Percentiles rank a stretch among this genome's conserved stretches.
phyloP scores from a whole-genome alignment of 768 basidiomycete species.

The Nevesoporus exiguus region DNA sequence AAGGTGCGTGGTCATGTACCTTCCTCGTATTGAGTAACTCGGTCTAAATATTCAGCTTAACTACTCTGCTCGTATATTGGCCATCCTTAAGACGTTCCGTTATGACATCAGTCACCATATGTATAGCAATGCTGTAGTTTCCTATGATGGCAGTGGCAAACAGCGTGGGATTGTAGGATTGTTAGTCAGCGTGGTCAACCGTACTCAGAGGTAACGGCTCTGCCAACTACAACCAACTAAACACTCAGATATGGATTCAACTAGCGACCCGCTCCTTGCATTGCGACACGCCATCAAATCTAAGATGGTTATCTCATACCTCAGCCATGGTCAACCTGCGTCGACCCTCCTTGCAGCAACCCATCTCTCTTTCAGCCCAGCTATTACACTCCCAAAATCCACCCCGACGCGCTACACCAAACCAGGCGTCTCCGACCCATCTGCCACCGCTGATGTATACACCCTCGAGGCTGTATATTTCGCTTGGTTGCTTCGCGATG shows the following conservation, averaged over 20 bases:
- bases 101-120: no score
- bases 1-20: no score
- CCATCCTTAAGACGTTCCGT: no score
- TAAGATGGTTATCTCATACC: constrained; percentile 48
- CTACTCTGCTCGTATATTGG: no score
- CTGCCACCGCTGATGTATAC: constrained; percentile 52
- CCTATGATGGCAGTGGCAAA: no score
- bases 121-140: no score
- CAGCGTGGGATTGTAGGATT: no score
- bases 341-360: constrained; percentile 55
- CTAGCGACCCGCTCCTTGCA: constrained; percentile 45
- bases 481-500: constrained; percentile 76
- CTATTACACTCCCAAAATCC: constrained; percentile 62
- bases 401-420: constrained; percentile 76
- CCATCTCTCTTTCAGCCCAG: constrained; percentile 56
- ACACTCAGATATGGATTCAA: background rate
- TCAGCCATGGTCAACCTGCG: constrained; percentile 35
- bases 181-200: no score
- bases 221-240: no score
- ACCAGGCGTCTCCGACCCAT: constrained; percentile 41
- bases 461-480: constrained; percentile 79
- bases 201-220: no score
- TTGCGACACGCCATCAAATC: constrained; percentile 64
- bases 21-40: no score
- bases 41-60: no score